Evolutionary conservation across 306 rosid species (phyloP).

Genomic region (barrel medic (Medicago truncatula)): MtrunA17r5.0-ANR NC_053045.1:64527501-64528000

Average conservation of each 20-base stretch:
- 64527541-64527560: neutral
- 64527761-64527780: slow-evolving; percentile 4
- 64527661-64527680: neutral
- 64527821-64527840: neutral
- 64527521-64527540: neutral
- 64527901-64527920: slow-evolving; percentile 28
- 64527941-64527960: slow-evolving; percentile 33
- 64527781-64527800: slow-evolving; percentile 19
- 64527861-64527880: slow-evolving; percentile 47
- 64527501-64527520: neutral
- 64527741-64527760: slow-evolving; percentile 41
- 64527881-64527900: slow-evolving; percentile 44
- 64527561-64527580: neutral
- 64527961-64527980: slow-evolving; percentile 32
- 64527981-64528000: slow-evolving; percentile 43
- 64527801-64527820: slow-evolving; percentile 40
- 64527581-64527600: neutral
- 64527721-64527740: slow-evolving; percentile 40
- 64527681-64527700: neutral
- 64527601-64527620: neutral
- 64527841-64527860: slow-evolving; percentile 32
- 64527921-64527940: slow-evolving; percentile 38
- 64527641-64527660: neutral
- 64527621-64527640: neutral
- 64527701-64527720: slow-evolving; percentile 5